A percentile compares a stretch with the other conserved stretches of the same genome.
Conservation (phyloP, 192 early-diverging fungal species). For the Linnemannia zychae region DNA sequence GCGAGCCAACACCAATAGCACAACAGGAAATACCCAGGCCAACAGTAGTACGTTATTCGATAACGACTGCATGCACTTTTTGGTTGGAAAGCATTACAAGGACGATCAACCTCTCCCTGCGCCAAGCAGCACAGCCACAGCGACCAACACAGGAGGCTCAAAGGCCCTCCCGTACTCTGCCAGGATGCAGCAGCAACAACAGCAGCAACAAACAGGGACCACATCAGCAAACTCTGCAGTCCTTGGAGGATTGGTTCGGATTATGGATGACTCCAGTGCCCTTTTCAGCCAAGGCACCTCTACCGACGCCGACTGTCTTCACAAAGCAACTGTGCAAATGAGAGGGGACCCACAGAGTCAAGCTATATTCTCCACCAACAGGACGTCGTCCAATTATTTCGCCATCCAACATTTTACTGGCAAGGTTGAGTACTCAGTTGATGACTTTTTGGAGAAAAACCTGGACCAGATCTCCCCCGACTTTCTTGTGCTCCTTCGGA, state of each 20-base stretch:
- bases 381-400: slow-evolving; percentile 66
- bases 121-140: not conserved
- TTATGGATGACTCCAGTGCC: slow-evolving; percentile 62
- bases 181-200: slow-evolving; percentile 27
- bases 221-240: slow-evolving; percentile 32
- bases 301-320: slow-evolving; percentile 57
- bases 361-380: slow-evolving; percentile 57
- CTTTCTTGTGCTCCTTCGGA: slow-evolving; percentile 84
- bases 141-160: not conserved
- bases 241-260: slow-evolving; percentile 59
- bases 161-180: slow-evolving; percentile 12
- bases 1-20: slow-evolving; percentile 20
- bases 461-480: slow-evolving; percentile 79
- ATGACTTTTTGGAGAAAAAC: slow-evolving; percentile 86
- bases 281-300: slow-evolving; percentile 60
- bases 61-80: slow-evolving; percentile 65
- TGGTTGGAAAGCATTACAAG: slow-evolving; percentile 64
- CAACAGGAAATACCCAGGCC: slow-evolving; percentile 1
- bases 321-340: slow-evolving; percentile 58
- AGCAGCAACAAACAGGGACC: slow-evolving; percentile 11
- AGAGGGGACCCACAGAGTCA: slow-evolving; percentile 49
- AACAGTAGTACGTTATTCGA: slow-evolving; percentile 59
- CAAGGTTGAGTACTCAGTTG: slow-evolving; percentile 82
- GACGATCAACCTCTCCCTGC: slow-evolving; percentile 20
- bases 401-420: slow-evolving; percentile 83